Percentiles rank a stretch among this genome's conserved stretches.
Evolutionary conservation across 768 basidiomycete species (phyloP).

Genomic region (Suillus ampliporus): DNA sequence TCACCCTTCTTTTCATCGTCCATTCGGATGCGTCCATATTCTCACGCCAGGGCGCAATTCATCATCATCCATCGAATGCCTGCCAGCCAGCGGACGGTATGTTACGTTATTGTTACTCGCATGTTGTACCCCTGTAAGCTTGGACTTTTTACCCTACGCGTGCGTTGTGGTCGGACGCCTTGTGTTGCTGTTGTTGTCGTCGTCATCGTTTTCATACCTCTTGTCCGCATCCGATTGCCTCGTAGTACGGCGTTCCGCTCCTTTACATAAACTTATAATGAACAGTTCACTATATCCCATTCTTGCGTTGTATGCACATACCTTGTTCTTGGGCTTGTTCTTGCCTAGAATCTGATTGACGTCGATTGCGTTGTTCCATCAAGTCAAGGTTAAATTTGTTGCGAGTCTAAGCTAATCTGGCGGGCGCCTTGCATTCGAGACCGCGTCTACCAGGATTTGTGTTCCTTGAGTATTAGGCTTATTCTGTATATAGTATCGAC

Average conservation of each 20-base stretch:
- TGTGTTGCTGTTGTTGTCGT: not conserved
- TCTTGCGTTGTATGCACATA: not conserved
- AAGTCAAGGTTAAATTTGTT: no score
- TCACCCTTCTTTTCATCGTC: slow-evolving; percentile 1
- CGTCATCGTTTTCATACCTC: not conserved
- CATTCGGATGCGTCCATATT: not conserved
- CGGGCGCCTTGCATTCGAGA: no score
- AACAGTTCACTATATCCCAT: not conserved
- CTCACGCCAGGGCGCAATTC: slow-evolving; percentile 1
- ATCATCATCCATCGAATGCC: not conserved
- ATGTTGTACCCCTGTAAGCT: not conserved
- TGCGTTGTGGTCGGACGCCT: not conserved
- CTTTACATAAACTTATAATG: not conserved
- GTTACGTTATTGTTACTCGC: not conserved
- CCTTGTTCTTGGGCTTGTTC: not conserved
- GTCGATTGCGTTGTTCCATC: no score
- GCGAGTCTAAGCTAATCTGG: no score
- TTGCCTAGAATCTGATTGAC: not conserved
- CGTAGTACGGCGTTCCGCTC: not conserved
- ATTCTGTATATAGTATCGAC: no score
- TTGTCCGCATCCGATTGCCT: not conserved
- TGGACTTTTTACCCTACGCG: not conserved
- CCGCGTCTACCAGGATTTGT: no score
- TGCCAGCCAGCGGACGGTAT: not conserved
- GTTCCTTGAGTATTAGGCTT: no score